A percentile compares a stretch with the other conserved stretches of the same genome.
Evolutionary conservation across 192 early-diverging fungal species (phyloP).

Genomic region (Pilobolus umbonatus): DNA sequence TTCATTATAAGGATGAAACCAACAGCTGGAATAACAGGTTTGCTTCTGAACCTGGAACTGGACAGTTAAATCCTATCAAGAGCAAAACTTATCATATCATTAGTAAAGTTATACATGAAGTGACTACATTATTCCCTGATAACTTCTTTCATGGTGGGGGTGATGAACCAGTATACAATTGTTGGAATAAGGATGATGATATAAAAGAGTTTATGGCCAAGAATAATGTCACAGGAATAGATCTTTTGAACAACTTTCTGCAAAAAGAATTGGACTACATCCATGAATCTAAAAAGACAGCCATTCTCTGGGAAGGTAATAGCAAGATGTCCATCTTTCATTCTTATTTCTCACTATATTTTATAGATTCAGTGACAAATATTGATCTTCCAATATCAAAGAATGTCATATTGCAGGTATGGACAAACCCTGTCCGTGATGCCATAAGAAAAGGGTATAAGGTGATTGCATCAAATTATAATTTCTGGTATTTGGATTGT

Average conservation of each 20-base stretch:
- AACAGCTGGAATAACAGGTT: conserved; percentile 49
- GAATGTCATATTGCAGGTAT: conserved; percentile 64
- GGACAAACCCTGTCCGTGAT: conserved; percentile 60
- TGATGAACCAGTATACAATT: conserved; percentile 72
- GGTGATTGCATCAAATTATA: conserved; percentile 58
- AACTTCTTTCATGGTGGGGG: conserved; percentile 68
- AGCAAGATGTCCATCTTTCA: no score
- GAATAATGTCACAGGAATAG: conserved; percentile 22
- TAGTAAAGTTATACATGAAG: conserved; percentile 59
- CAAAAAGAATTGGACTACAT: conserved; percentile 40
- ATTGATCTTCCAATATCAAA: conserved; percentile 44
- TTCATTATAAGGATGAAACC: conserved; percentile 24
- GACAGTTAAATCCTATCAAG: conserved; percentile 74
- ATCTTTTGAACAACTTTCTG: conserved; percentile 41
- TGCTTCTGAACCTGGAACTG: conserved; percentile 71
- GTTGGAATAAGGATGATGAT: conserved; percentile 53
- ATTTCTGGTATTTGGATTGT: conserved; percentile 77
- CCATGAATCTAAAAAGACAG: conserved; percentile 38
- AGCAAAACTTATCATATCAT: conserved; percentile 62
- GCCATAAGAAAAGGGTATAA: conserved; percentile 57
- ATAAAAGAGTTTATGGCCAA: conserved; percentile 31
- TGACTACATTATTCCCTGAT: conserved; percentile 65
- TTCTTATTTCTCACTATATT: no score
- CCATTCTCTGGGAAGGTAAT: conserved; percentile 78
- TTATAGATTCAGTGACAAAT: conserved; percentile 46